Conservation (phyloP, 2,329 filamentous ascomycete genomes). For the Sporothrix pseudoabietina region DNA sequence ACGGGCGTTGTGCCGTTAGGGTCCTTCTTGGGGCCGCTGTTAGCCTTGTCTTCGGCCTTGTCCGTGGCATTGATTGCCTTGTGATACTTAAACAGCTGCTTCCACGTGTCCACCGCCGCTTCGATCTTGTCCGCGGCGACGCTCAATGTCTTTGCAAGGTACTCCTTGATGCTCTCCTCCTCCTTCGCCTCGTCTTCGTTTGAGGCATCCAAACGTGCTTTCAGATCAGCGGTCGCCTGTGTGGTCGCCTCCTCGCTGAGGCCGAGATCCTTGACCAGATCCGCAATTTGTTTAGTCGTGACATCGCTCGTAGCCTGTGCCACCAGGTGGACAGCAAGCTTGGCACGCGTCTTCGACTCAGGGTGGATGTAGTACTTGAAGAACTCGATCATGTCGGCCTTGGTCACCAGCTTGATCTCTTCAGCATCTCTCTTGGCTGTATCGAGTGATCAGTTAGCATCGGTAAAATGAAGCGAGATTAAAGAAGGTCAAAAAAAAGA, state of each 20-base stretch:
- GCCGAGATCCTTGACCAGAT: conserved; percentile 44
- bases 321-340: conserved; percentile 79
- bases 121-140: conserved; percentile 54
- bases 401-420: conserved; percentile 72
- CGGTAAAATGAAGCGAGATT: not conserved
- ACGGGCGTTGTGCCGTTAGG: conserved; percentile 57
- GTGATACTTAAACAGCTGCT: conserved; percentile 39
- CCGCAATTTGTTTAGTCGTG: conserved; percentile 47
- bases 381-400: conserved; percentile 77
- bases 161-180: conserved; percentile 52
- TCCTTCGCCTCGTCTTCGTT: conserved; percentile 53
- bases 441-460: not conserved
- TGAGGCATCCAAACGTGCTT: conserved; percentile 42
- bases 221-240: conserved; percentile 42
- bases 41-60: conserved; percentile 41
- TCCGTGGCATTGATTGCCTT: conserved; percentile 40
- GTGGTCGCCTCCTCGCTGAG: conserved; percentile 41
- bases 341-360: conserved; percentile 71
- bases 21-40: conserved; percentile 42
- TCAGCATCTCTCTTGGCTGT: conserved; percentile 75
- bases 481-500: conserved; percentile 48
- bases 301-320: conserved; percentile 65
- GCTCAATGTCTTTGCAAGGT: conserved; percentile 52
- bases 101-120: conserved; percentile 46
- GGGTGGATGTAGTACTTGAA: conserved; percentile 76